Conservation (phyloP, 768 basidiomycete genomes). For the Trametes punicea region DNA sequence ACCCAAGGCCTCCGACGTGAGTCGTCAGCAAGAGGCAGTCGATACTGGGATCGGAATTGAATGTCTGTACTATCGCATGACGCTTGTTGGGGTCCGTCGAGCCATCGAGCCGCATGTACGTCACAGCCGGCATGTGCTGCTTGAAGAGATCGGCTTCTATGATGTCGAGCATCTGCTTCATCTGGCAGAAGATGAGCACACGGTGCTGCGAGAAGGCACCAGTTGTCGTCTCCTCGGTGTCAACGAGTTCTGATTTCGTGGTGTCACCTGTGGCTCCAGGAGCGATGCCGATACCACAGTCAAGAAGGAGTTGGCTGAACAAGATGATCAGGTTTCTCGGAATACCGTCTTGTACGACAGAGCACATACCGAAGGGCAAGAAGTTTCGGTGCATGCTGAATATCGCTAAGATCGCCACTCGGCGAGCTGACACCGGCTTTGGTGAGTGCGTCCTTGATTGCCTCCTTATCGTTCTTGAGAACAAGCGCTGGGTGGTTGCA, state of each 20-base stretch:
- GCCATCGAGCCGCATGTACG: slow-evolving; percentile 98
- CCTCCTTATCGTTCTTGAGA: slow-evolving; percentile 65
- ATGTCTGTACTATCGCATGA: slow-evolving; percentile 95
- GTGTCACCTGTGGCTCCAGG: slow-evolving; percentile 44
- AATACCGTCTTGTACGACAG: background rate
- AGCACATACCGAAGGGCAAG: slow-evolving; percentile 77
- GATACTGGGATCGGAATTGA: slow-evolving; percentile 96
- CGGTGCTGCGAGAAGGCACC: slow-evolving; percentile 88
- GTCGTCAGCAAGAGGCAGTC: slow-evolving; percentile 95
- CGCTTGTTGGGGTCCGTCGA: slow-evolving; percentile 89
- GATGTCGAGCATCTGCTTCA: slow-evolving; percentile 98
- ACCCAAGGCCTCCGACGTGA: slow-evolving; percentile 92
- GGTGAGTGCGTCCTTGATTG: slow-evolving; percentile 53
- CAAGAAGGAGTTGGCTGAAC: slow-evolving; percentile 82
- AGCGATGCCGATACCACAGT: slow-evolving; percentile 86
- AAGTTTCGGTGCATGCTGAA: slow-evolving; percentile 91
- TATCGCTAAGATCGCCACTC: slow-evolving; percentile 57
- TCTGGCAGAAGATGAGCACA: slow-evolving; percentile 98
- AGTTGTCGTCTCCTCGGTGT: slow-evolving; percentile 48
- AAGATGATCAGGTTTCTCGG: background rate
- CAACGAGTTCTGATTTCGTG: slow-evolving; percentile 65
- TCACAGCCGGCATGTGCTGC: slow-evolving; percentile 88
- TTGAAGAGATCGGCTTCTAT: slow-evolving; percentile 94
- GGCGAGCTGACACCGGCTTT: slow-evolving; percentile 47
- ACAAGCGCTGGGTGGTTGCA: slow-evolving; percentile 97